Conservation (phyloP, 352 stramenopile species). For the Phytophthora chlamydospora region DNA sequence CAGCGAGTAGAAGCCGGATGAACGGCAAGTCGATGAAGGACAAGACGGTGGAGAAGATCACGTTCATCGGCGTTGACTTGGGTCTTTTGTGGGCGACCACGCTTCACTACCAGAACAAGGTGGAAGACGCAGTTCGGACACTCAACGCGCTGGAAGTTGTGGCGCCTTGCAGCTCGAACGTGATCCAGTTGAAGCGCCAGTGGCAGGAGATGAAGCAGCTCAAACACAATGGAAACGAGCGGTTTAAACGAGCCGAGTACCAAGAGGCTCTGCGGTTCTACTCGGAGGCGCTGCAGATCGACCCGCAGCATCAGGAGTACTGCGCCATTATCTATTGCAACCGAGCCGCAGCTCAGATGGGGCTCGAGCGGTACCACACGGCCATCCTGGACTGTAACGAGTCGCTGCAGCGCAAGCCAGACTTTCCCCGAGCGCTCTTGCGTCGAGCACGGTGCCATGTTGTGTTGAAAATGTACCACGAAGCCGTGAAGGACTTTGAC, state of each 20-base stretch:
- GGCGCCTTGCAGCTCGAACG: conserved; percentile 72
- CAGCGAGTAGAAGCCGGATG: conserved; percentile 3
- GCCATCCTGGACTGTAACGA: conserved; percentile 81
- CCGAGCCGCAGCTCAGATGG: conserved; percentile 81
- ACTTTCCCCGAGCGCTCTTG: conserved; percentile 64
- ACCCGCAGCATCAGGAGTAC: conserved; percentile 73
- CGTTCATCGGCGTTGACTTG: conserved; percentile 68
- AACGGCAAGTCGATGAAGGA: conserved; percentile 15
- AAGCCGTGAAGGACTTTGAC: conserved; percentile 80
- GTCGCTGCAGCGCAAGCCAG: conserved; percentile 62
- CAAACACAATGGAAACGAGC: conserved; percentile 69
- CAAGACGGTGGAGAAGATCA: conserved; percentile 46
- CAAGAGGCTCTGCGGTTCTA: conserved; percentile 62
- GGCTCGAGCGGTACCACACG: conserved; percentile 61
- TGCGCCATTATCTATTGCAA: conserved; percentile 86
- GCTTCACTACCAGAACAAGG: conserved; percentile 81
- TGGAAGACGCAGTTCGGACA: conserved; percentile 60
- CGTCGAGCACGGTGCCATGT: conserved; percentile 76
- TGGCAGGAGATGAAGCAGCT: conserved; percentile 73
- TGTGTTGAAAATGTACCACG: conserved; percentile 57
- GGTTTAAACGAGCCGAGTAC: conserved; percentile 68
- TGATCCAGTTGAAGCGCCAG: conserved; percentile 72
- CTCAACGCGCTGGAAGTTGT: conserved; percentile 64
- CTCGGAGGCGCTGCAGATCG: conserved; percentile 66
- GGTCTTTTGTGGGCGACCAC: conserved; percentile 55